Base-by-base conservation (phyloP, 441 rosid genomes). In the Manihot esculenta region DNA sequence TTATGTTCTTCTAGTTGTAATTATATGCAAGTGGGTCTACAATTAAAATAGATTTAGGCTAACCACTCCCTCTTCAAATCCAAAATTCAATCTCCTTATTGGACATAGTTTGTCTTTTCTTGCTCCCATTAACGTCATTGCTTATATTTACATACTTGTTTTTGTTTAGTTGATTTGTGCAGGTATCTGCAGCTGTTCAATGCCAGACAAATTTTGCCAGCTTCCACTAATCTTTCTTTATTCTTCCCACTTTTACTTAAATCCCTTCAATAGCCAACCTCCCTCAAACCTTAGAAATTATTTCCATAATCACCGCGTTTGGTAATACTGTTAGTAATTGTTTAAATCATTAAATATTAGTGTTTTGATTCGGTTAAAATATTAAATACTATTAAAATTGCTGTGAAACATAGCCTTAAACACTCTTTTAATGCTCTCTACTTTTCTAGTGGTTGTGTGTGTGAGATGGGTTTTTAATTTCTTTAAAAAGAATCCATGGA, bases 1-100 rank as follows among this genome's bases (percentile, higher is more conserved):
- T 78, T 71, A 72, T 75, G 79, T 72, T 68, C 71, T 67, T 77
- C 58, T 70, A 66, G 68, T 75, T 84, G 86, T 83, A 83, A 83
- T 83, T 84, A 82, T 89, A 72, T 77, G 84, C 85, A 80, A 87
- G 89, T 84, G 88, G 89, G 83, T 74, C 84, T 79, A 81, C 80
- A 81, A 78, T 86, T 76, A 72, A 67, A 68, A 76, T 76, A 20
- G 59, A 71, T 65, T 80, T 77, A 20, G 83, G 72, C 72, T 66
- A 75, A 72, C 82, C 75, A 80, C 78, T 54, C 72, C 57, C 64
- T 50, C 70, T 21, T 49, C 14, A 14, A 64, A 18, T 72, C 63
- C 77, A 78, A 24, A 50, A 67, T 68, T 23, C 66, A 7, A 26
- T 50, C 54, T 42, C 62, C 58, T 45, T 41, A 75, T 81, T 76